Conservation (phyloP, 495 filamentous ascomycete species). For the Aspergillus baeticus region DNA sequence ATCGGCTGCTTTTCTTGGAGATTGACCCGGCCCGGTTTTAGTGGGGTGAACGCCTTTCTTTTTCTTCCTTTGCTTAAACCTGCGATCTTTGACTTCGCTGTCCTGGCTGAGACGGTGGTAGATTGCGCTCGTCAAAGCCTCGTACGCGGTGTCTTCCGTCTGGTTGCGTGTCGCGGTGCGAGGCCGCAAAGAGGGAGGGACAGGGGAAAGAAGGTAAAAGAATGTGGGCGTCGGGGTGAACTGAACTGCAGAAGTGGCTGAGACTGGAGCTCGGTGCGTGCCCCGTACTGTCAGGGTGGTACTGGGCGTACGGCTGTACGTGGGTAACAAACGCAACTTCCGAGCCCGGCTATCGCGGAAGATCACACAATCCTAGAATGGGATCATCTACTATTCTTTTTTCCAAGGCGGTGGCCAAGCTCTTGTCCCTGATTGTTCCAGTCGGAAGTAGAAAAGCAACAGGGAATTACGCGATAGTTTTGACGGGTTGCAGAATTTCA, state of each 20-base stretch:
- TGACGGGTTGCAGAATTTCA: slow-evolving; percentile 2
- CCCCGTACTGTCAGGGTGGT: slow-evolving; percentile 16
- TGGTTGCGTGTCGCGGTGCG: background rate
- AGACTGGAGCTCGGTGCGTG: slow-evolving; percentile 25
- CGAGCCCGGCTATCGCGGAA: slow-evolving; percentile 29
- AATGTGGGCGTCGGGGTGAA: slow-evolving; percentile 21
- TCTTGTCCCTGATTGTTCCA: slow-evolving; percentile 6
- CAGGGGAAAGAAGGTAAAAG: slow-evolving; percentile 14
- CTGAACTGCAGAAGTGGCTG: slow-evolving; percentile 25
- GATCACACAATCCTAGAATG: slow-evolving; percentile 13
- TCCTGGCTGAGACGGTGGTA: background rate
- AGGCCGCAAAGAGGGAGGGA: background rate
- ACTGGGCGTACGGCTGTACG: slow-evolving; percentile 7
- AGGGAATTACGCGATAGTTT: slow-evolving; percentile 10
- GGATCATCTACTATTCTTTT: background rate
- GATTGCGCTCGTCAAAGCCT: background rate
- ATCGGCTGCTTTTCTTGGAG: slow-evolving; percentile 26
- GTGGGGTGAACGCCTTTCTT: slow-evolving; percentile 16
- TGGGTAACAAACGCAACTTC: slow-evolving; percentile 11
- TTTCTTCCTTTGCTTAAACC: slow-evolving; percentile 9
- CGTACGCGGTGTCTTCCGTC: slow-evolving; percentile 13
- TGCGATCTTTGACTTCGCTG: background rate
- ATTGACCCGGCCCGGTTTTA: slow-evolving; percentile 18
- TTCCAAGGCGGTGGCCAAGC: slow-evolving; percentile 5
- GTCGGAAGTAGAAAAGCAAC: background rate